Evolutionary conservation across 2,329 filamentous ascomycete species (phyloP).

Genomic region (Paecilomyces variotii): DNA sequence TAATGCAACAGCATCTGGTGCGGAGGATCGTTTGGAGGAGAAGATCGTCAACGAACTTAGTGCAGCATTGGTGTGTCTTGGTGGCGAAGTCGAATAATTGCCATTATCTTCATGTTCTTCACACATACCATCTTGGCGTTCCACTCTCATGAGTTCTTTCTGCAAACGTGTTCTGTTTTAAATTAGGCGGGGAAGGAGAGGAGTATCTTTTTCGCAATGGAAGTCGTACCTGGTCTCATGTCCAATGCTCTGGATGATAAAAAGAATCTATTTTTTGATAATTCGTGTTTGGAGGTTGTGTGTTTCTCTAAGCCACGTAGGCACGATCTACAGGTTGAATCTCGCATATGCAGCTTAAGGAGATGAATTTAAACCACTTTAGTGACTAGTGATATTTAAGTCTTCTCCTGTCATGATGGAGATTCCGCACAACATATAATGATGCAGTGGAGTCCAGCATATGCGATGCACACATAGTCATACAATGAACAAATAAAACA

Average conservation of each 20-base stretch:
- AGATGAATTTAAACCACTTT: too few species aligned
- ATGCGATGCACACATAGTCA: too few species aligned
- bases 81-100: conserved; percentile 26
- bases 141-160: neutral
- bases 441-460: too few species aligned
- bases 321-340: too few species aligned
- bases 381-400: too few species aligned
- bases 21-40: conserved; percentile 63
- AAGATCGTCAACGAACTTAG: conserved; percentile 65
- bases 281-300: neutral
- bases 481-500: too few species aligned
- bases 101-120: neutral
- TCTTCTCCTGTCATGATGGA: too few species aligned
- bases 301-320: too few species aligned
- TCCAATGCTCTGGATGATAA: neutral
- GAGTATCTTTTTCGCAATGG: neutral
- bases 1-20: conserved; percentile 34
- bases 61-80: conserved; percentile 40
- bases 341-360: too few species aligned
- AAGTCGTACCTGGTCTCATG: neutral
- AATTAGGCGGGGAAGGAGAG: neutral
- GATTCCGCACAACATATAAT: too few species aligned
- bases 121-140: neutral
- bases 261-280: neutral
- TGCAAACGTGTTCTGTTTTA: neutral